Percentiles rank a stretch among this genome's conserved stretches.
These are phyloP conservation scores for Pyrus communis DNA, from an alignment of 306 rosid genomes.

Conservation along the genomic window DNA sequence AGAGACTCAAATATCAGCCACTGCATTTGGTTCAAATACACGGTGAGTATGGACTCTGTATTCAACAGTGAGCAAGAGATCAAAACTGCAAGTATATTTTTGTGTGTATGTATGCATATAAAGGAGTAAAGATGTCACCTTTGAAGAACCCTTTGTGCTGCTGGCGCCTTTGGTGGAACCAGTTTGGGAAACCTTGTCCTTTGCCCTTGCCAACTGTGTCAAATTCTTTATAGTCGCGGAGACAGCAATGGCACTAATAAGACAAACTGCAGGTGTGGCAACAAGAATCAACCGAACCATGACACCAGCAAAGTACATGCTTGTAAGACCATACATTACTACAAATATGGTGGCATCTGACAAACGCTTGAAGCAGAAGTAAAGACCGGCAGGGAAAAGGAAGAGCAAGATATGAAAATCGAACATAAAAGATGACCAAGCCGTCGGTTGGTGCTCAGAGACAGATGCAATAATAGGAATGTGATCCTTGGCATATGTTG, in stretches of 20 bases:
- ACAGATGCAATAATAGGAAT: conserved; percentile 97
- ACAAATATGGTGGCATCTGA: conserved; percentile 95
- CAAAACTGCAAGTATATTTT: neutral
- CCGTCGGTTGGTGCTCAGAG: conserved; percentile 99
- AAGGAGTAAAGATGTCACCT: conserved; percentile 37
- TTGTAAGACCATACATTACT: conserved; percentile 96
- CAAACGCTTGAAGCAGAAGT: conserved; percentile 96
- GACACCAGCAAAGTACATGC: conserved; percentile 99
- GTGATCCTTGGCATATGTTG: conserved; percentile 97
- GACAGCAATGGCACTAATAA: conserved; percentile 93
- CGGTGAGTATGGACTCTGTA: neutral
- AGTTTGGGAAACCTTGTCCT: conserved; percentile 50
- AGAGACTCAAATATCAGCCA: neutral
- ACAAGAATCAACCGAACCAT: conserved; percentile 98
- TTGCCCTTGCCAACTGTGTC: conserved; percentile 62
- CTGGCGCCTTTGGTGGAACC: conserved; percentile 66
- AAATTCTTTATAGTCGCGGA: conserved; percentile 88
- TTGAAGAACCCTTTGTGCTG: conserved; percentile 63
- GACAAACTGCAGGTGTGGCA: conserved; percentile 95
- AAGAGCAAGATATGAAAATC: conserved; percentile 91
- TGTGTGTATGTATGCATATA: neutral
- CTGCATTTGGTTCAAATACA: neutral
- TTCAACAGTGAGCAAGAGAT: neutral
- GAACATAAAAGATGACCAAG: conserved; percentile 99
- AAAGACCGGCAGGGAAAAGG: conserved; percentile 98